Percentiles rank a stretch among this genome's conserved stretches.
Conservation (phyloP, 2,329 filamentous ascomycete genomes). For the Helotiales sp. region DNA sequence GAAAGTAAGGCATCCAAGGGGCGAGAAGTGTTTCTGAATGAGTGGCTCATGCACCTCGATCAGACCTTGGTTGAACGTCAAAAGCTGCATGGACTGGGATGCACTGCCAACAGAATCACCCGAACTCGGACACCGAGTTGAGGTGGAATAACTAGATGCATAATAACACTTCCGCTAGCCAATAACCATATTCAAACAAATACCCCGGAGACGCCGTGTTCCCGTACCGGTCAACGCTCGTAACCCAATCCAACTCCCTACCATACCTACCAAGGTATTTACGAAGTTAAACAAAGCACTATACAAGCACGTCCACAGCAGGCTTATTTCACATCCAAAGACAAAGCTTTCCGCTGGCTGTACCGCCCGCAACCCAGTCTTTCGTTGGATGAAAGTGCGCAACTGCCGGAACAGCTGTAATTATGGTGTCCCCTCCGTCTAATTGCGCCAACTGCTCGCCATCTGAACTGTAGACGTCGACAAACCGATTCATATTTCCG, state of each 20-base stretch:
- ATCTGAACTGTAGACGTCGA: slow-evolving; percentile 83
- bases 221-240: background rate
- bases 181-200: background rate
- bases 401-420: slow-evolving; percentile 93
- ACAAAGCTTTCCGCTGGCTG: slow-evolving; percentile 88
- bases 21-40: background rate
- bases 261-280: too few species aligned
- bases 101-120: background rate
- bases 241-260: too few species aligned
- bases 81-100: background rate
- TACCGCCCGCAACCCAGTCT: slow-evolving; percentile 93
- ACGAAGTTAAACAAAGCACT: background rate
- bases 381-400: slow-evolving; percentile 85
- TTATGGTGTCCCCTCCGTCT: slow-evolving; percentile 83
- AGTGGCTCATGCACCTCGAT: background rate
- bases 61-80: background rate
- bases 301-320: background rate
- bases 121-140: slow-evolving; percentile 7
- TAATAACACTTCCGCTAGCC: background rate
- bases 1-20: background rate
- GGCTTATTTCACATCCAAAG: slow-evolving; percentile 47
- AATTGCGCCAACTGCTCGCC: slow-evolving; percentile 89
- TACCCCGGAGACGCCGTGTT: slow-evolving; percentile 1
- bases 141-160: background rate
- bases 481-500: slow-evolving; percentile 97